Percentiles rank a stretch among this genome's conserved stretches.
Evolutionary conservation across 768 basidiomycete genomes (phyloP).

Genomic region (Lactarius indigo): DNA sequence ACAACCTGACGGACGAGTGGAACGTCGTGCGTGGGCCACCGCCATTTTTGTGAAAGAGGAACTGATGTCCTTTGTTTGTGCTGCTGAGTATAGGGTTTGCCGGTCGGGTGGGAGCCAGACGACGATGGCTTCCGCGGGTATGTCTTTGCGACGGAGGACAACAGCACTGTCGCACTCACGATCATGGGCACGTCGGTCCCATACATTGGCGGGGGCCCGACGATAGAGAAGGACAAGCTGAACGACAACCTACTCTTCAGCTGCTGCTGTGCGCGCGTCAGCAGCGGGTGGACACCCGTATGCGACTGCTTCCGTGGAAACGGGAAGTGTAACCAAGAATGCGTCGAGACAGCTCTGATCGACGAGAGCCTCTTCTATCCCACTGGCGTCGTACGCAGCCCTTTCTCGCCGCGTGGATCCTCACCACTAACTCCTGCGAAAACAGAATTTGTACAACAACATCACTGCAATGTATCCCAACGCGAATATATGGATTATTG

Average conservation of each 20-base stretch:
- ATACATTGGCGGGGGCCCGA: slow-evolving; percentile 74
- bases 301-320: slow-evolving; percentile 80
- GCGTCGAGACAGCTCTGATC: slow-evolving; percentile 71
- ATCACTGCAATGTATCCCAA: slow-evolving; percentile 87
- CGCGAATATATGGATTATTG: slow-evolving; percentile 85
- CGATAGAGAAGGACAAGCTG: slow-evolving; percentile 82
- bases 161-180: slow-evolving; percentile 81
- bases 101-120: slow-evolving; percentile 88
- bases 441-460: slow-evolving; percentile 88
- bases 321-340: slow-evolving; percentile 75
- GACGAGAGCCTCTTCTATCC: slow-evolving; percentile 89
- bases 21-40: slow-evolving; percentile 43
- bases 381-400: slow-evolving; percentile 63
- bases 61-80: neutral
- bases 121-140: slow-evolving; percentile 93
- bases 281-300: slow-evolving; percentile 89
- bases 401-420: neutral
- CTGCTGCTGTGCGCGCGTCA: slow-evolving; percentile 95
- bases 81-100: slow-evolving; percentile 44
- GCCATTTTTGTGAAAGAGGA: neutral
- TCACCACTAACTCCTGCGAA: neutral
- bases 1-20: slow-evolving; percentile 60
- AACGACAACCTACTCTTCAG: slow-evolving; percentile 97
- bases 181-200: slow-evolving; percentile 91
- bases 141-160: slow-evolving; percentile 79